These are phyloP conservation scores for Linum tenue DNA, from an alignment of 345 rosid genomes.

Conservation along the genomic window DNA sequence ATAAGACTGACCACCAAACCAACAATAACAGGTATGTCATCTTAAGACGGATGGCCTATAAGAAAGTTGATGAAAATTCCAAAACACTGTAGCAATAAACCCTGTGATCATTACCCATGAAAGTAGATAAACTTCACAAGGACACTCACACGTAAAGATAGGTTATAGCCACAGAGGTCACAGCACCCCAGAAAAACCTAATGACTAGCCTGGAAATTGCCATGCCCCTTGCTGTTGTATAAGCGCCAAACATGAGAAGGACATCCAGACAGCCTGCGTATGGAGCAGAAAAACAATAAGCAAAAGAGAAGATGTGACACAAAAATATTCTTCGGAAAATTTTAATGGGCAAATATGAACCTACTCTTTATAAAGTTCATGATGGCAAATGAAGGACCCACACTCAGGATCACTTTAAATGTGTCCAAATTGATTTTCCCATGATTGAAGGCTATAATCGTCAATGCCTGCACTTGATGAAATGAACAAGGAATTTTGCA, in stretches of 20 bases:
- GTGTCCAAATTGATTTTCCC: slow-evolving; percentile 50
- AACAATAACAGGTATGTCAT: too few species aligned
- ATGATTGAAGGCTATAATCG: slow-evolving; percentile 73
- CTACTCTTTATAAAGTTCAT: slow-evolving; percentile 87
- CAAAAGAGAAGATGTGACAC: slow-evolving; percentile 1
- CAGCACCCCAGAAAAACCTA: slow-evolving; percentile 78
- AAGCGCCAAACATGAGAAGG: slow-evolving; percentile 88
- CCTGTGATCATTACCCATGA: neutral
- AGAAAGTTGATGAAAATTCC: neutral
- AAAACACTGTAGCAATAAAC: neutral
- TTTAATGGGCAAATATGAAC: slow-evolving; percentile 11
- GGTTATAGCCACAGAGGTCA: slow-evolving; percentile 55
- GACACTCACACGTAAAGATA: slow-evolving; percentile 69
- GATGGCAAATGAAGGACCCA: slow-evolving; percentile 78
- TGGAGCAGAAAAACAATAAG: slow-evolving; percentile 16
- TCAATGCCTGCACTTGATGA: slow-evolving; percentile 48
- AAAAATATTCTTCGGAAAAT: neutral
- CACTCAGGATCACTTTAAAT: slow-evolving; percentile 67
- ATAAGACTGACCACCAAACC: too few species aligned
- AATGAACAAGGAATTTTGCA: slow-evolving; percentile 4
- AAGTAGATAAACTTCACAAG: neutral
- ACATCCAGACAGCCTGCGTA: slow-evolving; percentile 73
- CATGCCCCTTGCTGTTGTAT: slow-evolving; percentile 88
- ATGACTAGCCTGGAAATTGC: slow-evolving; percentile 90
- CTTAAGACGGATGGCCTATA: too few species aligned